These are phyloP conservation scores for Arthroderma sp. DNA, from an alignment of 2,329 filamentous ascomycete genomes.

Conservation along the genomic window DNA sequence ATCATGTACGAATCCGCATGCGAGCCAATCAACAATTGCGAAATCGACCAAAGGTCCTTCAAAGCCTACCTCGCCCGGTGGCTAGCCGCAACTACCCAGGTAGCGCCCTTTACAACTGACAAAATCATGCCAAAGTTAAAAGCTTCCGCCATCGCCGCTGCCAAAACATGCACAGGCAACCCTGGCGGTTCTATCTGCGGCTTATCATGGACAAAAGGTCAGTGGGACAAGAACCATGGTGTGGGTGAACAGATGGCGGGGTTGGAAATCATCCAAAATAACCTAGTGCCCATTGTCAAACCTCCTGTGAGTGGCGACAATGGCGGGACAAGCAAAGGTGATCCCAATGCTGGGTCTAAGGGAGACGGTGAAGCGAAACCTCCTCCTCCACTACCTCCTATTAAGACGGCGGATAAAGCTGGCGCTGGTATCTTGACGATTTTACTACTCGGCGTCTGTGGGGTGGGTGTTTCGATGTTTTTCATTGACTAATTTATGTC, in stretches of 20 bases:
- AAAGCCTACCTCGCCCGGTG: conserved; percentile 58
- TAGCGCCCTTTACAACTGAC: conserved; percentile 47
- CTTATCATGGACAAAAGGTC: conserved; percentile 45
- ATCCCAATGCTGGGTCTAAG: conserved; percentile 11
- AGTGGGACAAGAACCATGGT: conserved; percentile 46
- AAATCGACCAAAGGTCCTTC: conserved; percentile 59
- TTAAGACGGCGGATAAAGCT: conserved; percentile 24
- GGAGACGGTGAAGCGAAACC: conserved; percentile 11
- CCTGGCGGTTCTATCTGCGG: conserved; percentile 48
- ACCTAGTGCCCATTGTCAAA: conserved; percentile 36
- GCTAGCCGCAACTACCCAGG: conserved; percentile 46
- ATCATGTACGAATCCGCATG: conserved; percentile 56
- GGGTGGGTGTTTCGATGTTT: not conserved
- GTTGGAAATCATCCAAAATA: conserved; percentile 50
- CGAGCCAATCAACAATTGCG: conserved; percentile 48
- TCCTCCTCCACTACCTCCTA: conserved; percentile 2
- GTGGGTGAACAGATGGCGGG: conserved; percentile 60
- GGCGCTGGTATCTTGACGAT: conserved; percentile 28
- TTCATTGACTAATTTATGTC: too few species aligned
- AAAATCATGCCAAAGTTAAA: conserved; percentile 46
- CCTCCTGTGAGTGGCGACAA: conserved; percentile 40
- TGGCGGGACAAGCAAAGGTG: conserved; percentile 41
- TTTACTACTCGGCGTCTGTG: conserved; percentile 18
- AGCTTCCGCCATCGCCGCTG: conserved; percentile 46
- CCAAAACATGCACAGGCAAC: conserved; percentile 50